Evolutionary conservation across 1,284 basidiomycete genomes (phyloP), one percentile per base, ranked within the genome.

Genomic region (Xerocomus cyaneibrunnescens): DNA sequence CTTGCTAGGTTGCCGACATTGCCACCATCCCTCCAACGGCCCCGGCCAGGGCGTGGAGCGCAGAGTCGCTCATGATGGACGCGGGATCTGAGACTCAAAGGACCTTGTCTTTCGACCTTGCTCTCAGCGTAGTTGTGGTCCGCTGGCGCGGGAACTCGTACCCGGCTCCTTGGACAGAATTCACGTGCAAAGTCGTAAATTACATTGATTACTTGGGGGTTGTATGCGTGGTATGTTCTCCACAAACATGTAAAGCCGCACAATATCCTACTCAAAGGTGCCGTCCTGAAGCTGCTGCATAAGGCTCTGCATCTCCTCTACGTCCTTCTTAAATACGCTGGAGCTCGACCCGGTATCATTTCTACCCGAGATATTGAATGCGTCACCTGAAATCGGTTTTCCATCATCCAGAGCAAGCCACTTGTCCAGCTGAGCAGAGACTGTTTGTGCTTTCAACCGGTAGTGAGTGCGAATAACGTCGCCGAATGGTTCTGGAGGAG

Each of bases 1-100:
- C 87, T 73, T 64, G 89, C 92, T 92, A 92, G 52, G 89, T 92
- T 35, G 76, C 82, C 12, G 82, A 78, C 92, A 97, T 96, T 28
- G 94, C 90, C 41, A 92, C 79, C 64, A 95, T 88, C 44, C 96
- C 96, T 50, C 94, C 96, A 5, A 87, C 82, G 27, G 94, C 92
- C 39, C 96, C 96, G 21, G 95, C 92, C 31, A 91, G 70, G 28
- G 95, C 85, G 66, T 98, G 94, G 43, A 98, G 90, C 30, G 86
- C 77, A 47, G 92, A 94, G 71, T 98, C 94, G 70, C 78, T 83
- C 74, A 85, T 77, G 19, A 59, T 51, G 45, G 23, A 34, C 1
- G 36, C 7, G 13, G 16, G 23, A 13, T 41, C 14, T 32, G 34
- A 46, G 34, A 48, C 46, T 30, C 10, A 10, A 3, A 6, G 13